Evolutionary conservation across 345 rosid genomes (phyloP).

Genomic region (Gossypium stocksii): DNA sequence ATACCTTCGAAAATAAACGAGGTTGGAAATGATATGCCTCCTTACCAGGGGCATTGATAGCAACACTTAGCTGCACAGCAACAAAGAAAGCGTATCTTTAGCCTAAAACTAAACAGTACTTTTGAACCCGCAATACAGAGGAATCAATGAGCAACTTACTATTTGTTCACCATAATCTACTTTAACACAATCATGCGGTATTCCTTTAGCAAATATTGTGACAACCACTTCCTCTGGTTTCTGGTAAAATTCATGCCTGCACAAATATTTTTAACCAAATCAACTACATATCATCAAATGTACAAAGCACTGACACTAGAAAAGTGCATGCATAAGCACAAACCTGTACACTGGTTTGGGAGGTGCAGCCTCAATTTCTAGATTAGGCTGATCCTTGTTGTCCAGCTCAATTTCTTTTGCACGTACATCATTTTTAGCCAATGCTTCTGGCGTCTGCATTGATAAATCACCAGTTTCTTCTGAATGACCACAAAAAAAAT

Average conservation of each 20-base stretch:
- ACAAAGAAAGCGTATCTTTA: neutral
- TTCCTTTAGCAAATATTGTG: conserved; percentile 77
- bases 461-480: conserved; percentile 36
- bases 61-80: conserved; percentile 69
- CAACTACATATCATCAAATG: neutral
- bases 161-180: conserved; percentile 86
- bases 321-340: neutral
- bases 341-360: conserved; percentile 53
- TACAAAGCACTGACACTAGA: neutral
- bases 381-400: conserved; percentile 1
- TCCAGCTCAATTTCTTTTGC: conserved; percentile 17
- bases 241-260: conserved; percentile 84
- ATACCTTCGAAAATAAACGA: conserved; percentile 88
- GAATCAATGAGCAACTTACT: conserved; percentile 33
- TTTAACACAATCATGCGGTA: conserved; percentile 46
- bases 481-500: conserved; percentile 13
- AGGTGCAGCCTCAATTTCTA: conserved; percentile 17
- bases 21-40: conserved; percentile 74
- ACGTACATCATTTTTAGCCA: conserved; percentile 3
- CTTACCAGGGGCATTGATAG: conserved; percentile 60
- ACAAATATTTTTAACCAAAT: conserved; percentile 5
- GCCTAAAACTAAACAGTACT: neutral
- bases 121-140: neutral
- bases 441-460: conserved; percentile 12
- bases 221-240: conserved; percentile 88